Evolutionary conservation across 2,329 filamentous ascomycete genomes (phyloP), one percentile per base, ranked within the genome.

Genomic region (Graphium sp.): DNA sequence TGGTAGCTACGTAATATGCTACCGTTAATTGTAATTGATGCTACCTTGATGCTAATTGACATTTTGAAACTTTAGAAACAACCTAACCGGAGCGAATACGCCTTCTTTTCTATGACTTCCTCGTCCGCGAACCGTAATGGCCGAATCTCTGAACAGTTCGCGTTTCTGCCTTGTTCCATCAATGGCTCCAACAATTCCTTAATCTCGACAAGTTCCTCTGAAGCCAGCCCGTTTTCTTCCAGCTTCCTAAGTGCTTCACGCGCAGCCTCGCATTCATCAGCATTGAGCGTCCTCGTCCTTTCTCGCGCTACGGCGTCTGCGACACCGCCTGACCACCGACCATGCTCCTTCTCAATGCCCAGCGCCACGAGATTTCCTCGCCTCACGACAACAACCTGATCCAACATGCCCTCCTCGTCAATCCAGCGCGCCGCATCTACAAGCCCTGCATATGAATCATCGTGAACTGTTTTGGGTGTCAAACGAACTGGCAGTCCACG

Each of bases 401-500:
- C 47, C 3, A 45, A 41, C 4, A 32, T 39, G 8, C 29, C 37
- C 8, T 34, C 36, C 16, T 30, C 36, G 26, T 59, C 56, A 12
- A 58, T 37, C 31, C 52, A 55, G 16, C 30, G 34, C 2, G 55
- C 55, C 4, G 49, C 52, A 6, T 42, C 37, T 10, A 46, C 30
- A 11, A 62, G 29, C 3, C 57, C 57, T 3, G 23, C 37, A 24
- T 54, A 61, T 16, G 56, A 57, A 32, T 57, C 57, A 28, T 61
- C 53, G 29, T 63, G 58, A n/a, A 62, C 50, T 32, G 35, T 42
- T 11, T 39, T 40, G 4, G 58, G 58, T 22, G 58, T 62, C 22
- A 62, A 36, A 7, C 58, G 43, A 5, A 47, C 36, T 2, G 55
- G 55, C 22, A 62, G 25, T 2, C 41, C 40, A 5, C 46, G 34